Base-by-base conservation (phyloP, 1,284 basidiomycete genomes). In the Naganishia liquefaciens region DNA sequence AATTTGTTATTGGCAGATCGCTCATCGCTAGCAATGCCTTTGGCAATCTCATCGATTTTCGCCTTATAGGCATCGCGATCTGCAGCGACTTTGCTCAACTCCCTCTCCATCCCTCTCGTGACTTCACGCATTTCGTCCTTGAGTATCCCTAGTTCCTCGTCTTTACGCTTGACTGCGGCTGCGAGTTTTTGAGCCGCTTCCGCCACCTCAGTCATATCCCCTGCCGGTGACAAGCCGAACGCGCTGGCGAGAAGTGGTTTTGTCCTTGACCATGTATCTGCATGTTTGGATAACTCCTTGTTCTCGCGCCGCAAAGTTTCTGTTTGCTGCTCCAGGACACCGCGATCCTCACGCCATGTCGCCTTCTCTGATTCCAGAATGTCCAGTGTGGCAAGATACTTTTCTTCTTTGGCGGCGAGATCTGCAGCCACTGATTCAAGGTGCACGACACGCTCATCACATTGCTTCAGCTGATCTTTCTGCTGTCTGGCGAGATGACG, bases 1-100 rank as follows among this genome's bases (percentile, higher is more conserved):
- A 53, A 33, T n/a, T 37, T 53, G 19, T 53, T 2, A 6, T 13
- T 54, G 78, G 74, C 21, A 76, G 67, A 27, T 71, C 73, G 54
- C 84, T 80, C 72, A 84, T 77, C 68, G 84, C 84, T 49, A 68
- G 81, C 80, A 30, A 82, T 66, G 49, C 76, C 70, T 30, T 77
- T 75, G 17, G 83, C 72, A 55, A 82, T 81, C 30, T 81, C 81
- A 70, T 84, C 78, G 62, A 80, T 81, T 68, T 84, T 83, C 49
- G 82, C 80, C 73, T 86, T 84, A 71, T 85, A 78, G 33, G 76
- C 72, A 50, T 80, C 78, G 68, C 82, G 81, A 71, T 87, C 85
- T 60, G 80, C 80, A 39, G 84, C 81, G 81, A 86, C 86, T 30
- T 80, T 76, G 27, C 76, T 79, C 42, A 86, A 79, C 72, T 87